A percentile compares a stretch with the other conserved stretches of the same genome.
phyloP scores from a whole-genome alignment of 306 rosid genomes.

The Macrotyloma uniflorum region DNA sequence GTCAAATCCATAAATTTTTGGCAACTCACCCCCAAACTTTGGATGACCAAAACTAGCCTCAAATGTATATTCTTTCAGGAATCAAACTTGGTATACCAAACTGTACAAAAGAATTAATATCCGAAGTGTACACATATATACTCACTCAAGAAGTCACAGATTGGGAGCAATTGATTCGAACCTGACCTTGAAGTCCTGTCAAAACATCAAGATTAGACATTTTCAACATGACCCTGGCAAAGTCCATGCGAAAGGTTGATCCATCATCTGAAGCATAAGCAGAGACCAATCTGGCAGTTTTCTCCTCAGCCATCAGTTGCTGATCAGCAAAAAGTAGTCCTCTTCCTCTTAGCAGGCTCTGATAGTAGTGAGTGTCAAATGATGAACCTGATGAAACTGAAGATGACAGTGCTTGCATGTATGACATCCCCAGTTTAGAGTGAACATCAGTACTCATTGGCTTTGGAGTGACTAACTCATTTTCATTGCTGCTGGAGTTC shows the following conservation, averaged over 20 bases:
- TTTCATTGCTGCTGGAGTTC: constrained; percentile 8
- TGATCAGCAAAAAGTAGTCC: constrained; percentile 89
- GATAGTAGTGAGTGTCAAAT: constrained; percentile 73
- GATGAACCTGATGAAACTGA: constrained; percentile 57
- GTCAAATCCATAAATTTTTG: constrained; percentile 2
- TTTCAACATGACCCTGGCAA: constrained; percentile 69
- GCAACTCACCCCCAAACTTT: background rate
- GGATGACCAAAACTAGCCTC: background rate
- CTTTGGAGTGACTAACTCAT: constrained; percentile 23
- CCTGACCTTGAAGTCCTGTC: constrained; percentile 47
- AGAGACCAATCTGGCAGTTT: constrained; percentile 63
- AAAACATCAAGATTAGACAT: constrained; percentile 65
- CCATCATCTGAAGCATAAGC: constrained; percentile 85
- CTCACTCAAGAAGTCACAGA: constrained; percentile 13
- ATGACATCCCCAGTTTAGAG: constrained; percentile 46
- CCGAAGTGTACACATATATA: background rate
- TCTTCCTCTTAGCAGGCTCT: constrained; percentile 66
- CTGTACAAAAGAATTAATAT: background rate
- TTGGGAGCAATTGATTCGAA: constrained; percentile 50
- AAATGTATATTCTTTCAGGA: background rate
- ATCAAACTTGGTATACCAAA: background rate
- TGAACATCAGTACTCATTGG: constrained; percentile 19
- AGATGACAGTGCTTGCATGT: constrained; percentile 52
- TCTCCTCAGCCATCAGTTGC: constrained; percentile 69
- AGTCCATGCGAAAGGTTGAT: constrained; percentile 76